Evolutionary conservation across 441 rosid species (phyloP).

Genomic region (Adansonia rubrostipa): DNA sequence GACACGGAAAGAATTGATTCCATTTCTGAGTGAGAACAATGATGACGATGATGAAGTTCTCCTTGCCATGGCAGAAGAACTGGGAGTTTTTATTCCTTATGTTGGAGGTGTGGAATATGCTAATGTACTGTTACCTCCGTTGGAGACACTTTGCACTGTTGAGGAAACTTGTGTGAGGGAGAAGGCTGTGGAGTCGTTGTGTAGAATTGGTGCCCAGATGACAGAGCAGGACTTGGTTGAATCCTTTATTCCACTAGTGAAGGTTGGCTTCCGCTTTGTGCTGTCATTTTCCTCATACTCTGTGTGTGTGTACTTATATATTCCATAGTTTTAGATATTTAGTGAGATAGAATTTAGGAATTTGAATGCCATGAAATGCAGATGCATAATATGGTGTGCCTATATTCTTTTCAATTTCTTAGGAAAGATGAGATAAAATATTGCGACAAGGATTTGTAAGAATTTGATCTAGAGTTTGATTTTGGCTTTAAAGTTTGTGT

Average conservation of each 20-base stretch:
- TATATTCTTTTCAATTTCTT: not conserved
- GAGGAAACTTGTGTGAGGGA: conserved; percentile 96
- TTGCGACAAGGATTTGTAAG: not conserved
- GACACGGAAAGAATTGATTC: conserved; percentile 86
- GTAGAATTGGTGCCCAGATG: conserved; percentile 90
- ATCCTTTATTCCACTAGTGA: conserved; percentile 74
- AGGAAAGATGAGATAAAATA: not conserved
- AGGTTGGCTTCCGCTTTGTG: conserved; percentile 51
- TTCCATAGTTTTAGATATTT: not conserved
- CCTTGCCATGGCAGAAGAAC: conserved; percentile 92
- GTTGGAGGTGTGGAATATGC: conserved; percentile 90
- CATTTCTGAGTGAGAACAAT: conserved; percentile 86
- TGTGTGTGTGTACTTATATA: not conserved
- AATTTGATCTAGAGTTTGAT: not conserved
- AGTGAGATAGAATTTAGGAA: not conserved
- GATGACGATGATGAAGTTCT: conserved; percentile 98
- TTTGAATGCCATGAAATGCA: not conserved
- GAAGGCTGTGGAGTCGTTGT: conserved; percentile 79
- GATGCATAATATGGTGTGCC: not conserved
- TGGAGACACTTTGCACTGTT: conserved; percentile 82
- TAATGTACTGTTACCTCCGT: conserved; percentile 74
- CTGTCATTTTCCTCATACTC: not conserved
- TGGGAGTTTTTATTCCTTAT: conserved; percentile 87
- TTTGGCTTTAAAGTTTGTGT: not conserved
- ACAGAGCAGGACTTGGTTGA: conserved; percentile 76